Base-by-base conservation (phyloP, 148 eudicot genomes). In the Persicaria tinctoria region DNA sequence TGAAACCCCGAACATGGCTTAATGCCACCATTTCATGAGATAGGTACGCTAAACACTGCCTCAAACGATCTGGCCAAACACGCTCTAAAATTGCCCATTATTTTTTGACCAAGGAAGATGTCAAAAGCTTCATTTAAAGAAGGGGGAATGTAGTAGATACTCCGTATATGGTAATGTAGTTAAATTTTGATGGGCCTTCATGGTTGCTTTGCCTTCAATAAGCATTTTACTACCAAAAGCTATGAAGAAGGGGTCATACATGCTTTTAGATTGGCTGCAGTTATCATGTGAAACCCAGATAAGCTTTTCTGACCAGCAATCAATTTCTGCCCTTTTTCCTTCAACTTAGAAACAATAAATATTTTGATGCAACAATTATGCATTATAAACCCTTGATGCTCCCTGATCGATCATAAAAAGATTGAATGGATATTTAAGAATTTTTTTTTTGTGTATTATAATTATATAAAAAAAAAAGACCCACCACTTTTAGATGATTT, bases 281-380 rank as follows among this genome's bases (percentile, higher is more conserved):
- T 41, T 64, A 11, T 64, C 70, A 64, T 64, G 70, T 64, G 70
- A 64, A 64, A 32, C 32, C 70, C 70, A 64, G 70, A 64, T 64
- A 64, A 46, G 8, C 70, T 64, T 64, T 46, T 64, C 70, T 64
- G 70, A 64, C 70, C 46, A 64, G 45, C 16, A 38, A 60, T 60
- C 68, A 60, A 27, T 23, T 60, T 60, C 68, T 27, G 11, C 68
- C 63, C 18, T 57, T 18, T 57, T 6, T 60, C 68, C 44, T 60
- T 23, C 27, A 14, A 23, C 27, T 23, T 23, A 23, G 13, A 23
- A 23, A 60, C 8, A 60, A 27, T 55, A 13, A 55, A 55, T 55
- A 55, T 16, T 7, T 55, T n/a, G n/a, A 8, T 14, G 18, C 8
- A 55, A 16, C 59, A 55, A 32, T 1, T 18, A 55, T 13, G 18